phyloP scores from a whole-genome alignment of 306 rosid genomes.

The Gynostemma pentaphyllum region DNA sequence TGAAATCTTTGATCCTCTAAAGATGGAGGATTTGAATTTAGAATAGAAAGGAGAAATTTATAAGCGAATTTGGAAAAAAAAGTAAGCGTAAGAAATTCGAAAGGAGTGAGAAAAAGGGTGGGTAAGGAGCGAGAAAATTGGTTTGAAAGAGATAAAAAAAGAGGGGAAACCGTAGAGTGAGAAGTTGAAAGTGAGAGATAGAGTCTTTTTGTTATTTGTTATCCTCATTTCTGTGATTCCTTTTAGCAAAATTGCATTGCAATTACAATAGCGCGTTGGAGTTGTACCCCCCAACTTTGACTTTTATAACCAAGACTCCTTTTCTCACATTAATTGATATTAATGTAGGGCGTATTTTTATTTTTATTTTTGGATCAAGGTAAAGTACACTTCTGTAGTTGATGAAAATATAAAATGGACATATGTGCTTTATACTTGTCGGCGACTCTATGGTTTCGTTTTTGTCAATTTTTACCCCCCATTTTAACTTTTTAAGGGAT shows the following conservation, averaged over 20 bases:
- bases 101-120: not conserved
- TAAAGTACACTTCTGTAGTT: too few species aligned
- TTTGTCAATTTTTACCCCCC: too few species aligned
- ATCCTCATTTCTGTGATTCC: too few species aligned
- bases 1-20: not conserved
- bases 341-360: too few species aligned
- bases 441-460: too few species aligned
- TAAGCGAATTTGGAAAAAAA: not conserved
- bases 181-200: not conserved
- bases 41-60: not conserved
- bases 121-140: not conserved
- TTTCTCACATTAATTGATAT: too few species aligned
- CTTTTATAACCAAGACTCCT: not conserved
- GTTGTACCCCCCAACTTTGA: constrained; percentile 1
- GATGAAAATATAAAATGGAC: too few species aligned
- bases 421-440: too few species aligned
- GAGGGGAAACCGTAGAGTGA: not conserved
- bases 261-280: not conserved
- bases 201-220: not conserved
- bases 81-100: not conserved
- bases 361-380: too few species aligned
- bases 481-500: too few species aligned
- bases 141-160: not conserved
- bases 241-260: too few species aligned
- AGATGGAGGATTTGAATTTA: not conserved